A percentile compares a stretch with the other conserved stretches of the same genome.
phyloP scores from a whole-genome alignment of 768 basidiomycete genomes.

The Porphyrellus cyaneotinctus region DNA sequence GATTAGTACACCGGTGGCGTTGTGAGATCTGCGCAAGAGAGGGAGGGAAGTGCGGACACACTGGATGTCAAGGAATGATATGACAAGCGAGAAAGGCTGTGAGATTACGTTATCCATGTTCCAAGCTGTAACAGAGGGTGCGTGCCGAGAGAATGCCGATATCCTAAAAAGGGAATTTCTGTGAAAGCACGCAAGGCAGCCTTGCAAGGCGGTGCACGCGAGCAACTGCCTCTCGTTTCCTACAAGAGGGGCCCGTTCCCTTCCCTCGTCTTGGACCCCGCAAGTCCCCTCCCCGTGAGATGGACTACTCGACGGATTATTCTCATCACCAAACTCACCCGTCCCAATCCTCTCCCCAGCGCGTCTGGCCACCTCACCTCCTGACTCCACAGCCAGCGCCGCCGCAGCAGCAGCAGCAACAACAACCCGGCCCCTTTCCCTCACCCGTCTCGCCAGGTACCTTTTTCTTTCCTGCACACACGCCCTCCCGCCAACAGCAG shows the following conservation, averaged over 20 bases:
- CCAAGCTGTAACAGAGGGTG: slow-evolving; percentile 19
- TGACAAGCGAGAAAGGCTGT: slow-evolving; percentile 1
- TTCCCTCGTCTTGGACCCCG: neutral
- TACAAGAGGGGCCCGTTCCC: slow-evolving; percentile 14
- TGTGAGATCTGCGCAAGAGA: too few species aligned
- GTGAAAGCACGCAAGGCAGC: neutral
- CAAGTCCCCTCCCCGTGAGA: neutral
- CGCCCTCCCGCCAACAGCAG: slow-evolving; percentile 12
- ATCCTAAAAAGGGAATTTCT: neutral
- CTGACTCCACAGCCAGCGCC: slow-evolving; percentile 3
- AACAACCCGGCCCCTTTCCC: slow-evolving; percentile 18
- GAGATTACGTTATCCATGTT: slow-evolving; percentile 8
- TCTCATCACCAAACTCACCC: slow-evolving; percentile 40
- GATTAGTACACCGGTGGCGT: too few species aligned
- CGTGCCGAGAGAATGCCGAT: slow-evolving; percentile 9
- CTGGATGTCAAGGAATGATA: too few species aligned
- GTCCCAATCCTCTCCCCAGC: slow-evolving; percentile 32
- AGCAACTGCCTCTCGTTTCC: neutral
- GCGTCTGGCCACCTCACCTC: slow-evolving; percentile 21
- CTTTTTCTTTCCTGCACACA: slow-evolving; percentile 21
- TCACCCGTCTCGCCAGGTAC: slow-evolving; percentile 25
- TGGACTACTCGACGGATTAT: slow-evolving; percentile 22
- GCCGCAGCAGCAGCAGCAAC: slow-evolving; percentile 1
- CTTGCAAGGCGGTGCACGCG: slow-evolving; percentile 9
- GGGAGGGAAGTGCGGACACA: too few species aligned